Base-by-base conservation (phyloP, 1,284 basidiomycete genomes). In the Schizophyllum commune region DNA sequence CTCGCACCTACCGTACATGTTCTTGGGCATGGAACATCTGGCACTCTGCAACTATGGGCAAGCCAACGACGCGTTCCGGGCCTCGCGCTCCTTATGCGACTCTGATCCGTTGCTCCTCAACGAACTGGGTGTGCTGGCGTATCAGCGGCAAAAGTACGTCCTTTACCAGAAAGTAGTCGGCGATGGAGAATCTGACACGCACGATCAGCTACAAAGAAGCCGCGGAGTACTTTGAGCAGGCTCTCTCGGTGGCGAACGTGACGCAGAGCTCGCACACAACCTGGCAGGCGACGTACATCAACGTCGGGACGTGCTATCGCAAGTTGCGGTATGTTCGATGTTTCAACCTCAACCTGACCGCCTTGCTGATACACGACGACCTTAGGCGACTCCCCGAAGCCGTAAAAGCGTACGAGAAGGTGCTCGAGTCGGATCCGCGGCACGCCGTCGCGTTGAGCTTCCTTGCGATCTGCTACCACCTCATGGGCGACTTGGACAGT, bases 1-100 rank as follows among this genome's bases (percentile, higher is more conserved):
- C 15, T 94, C 94, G 1, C 95, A 98, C 74, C 79, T 99, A 5
- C 95, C 97, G 1, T 79, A 96, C 58, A 85, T 98, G 72, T 99
- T 96, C 71, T 94, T 99, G 57, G 97, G 96, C 1, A 98, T 98
- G 94, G 96, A 99, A 71, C 93, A 99, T 67, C 89, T 99, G 56
- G 89, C 91, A 70, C 80, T 98, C 5, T 92, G 91, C 55, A 94
- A 97, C 66, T 82, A 87, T 62, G 73, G 77, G 17, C 81, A 96
- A 39, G 97, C 97, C 0, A 86, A 91, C 58, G 92, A 98, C 67
- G 92, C 95, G 47, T 80, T 99, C 51, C 79, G 86, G 62, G 91
- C 94, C 0, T 89, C 95, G 1, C 79, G 88, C 64, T 75, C 81
- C 1, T 86, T 96, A 73, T 94, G 94, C 70, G 81, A 89, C 60